Percentiles rank a stretch among this genome's conserved stretches.
Evolutionary conservation across 164 flowering plant species (phyloP).

Genomic region (Brasenia schreberi): DNA sequence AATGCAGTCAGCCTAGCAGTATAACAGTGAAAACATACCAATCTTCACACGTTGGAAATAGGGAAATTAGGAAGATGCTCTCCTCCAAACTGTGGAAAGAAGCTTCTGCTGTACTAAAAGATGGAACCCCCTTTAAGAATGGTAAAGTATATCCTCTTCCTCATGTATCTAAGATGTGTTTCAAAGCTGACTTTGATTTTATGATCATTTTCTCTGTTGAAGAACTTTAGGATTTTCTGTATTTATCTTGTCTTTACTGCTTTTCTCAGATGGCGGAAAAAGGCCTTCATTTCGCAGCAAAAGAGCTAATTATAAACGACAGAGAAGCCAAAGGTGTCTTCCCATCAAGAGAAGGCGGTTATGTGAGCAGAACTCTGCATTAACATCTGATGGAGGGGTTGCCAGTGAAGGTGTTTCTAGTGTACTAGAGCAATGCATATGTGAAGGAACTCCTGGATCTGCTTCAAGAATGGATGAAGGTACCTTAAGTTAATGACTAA

Average conservation of each 20-base stretch:
- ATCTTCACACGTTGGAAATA: slow-evolving; percentile 40
- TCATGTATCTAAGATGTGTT: neutral
- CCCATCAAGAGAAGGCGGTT: slow-evolving; percentile 64
- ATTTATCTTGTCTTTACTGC: neutral
- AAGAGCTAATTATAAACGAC: slow-evolving; percentile 38
- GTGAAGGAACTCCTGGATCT: slow-evolving; percentile 17
- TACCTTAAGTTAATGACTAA: slow-evolving; percentile 3
- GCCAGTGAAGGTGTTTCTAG: slow-evolving; percentile 22
- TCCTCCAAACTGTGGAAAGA: slow-evolving; percentile 54
- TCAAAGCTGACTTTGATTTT: neutral
- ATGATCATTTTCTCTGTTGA: neutral
- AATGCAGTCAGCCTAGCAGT: slow-evolving; percentile 55
- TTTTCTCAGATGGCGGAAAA: slow-evolving; percentile 25
- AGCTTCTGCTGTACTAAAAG: slow-evolving; percentile 32
- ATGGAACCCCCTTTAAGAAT: slow-evolving; percentile 24
- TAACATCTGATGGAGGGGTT: slow-evolving; percentile 29
- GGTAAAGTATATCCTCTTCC: slow-evolving; percentile 23
- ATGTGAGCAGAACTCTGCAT: slow-evolving; percentile 23
- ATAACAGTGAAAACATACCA: slow-evolving; percentile 25
- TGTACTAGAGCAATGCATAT: slow-evolving; percentile 20
- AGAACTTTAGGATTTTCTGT: neutral
- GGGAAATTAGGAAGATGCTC: slow-evolving; percentile 51
- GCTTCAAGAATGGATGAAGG: slow-evolving; percentile 26
- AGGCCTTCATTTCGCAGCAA: slow-evolving; percentile 27
- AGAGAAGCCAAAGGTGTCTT: slow-evolving; percentile 53